Base-by-base conservation (phyloP, 306 rosid species). In the Inga oerstediana region DNA sequence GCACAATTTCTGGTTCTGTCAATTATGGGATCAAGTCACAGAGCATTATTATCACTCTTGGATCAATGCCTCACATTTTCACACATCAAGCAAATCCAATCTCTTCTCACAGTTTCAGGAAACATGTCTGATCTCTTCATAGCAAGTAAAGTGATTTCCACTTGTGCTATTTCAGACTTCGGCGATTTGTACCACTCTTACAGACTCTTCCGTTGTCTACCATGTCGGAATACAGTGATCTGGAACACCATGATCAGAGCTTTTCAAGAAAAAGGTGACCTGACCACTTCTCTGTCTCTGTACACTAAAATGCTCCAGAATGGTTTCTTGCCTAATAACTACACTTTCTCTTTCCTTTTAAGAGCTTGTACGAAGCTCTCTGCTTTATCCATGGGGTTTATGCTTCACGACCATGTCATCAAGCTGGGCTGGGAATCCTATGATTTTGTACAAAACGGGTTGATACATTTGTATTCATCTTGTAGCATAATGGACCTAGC, bases 231-330 rank as follows among this genome's bases (percentile, higher is more conserved):
- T 76, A 89, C 82, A 11, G 76, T 79, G 72, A 80, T 86, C 15
- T 89, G 88, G 87, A 89, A 89, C 82, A 81, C 80, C 62, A 84
- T 89, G 88, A 87, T 86, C 61, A 86, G 87, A 80, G 82, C 85
- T 68, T 86, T 82, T 45, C 24, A 76, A 10, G 92, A 84, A 48
- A 81, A 69, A 30, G 78, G 69, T 73, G 82, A 86, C 20, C 54
- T 88, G 67, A 16, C 22, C 15, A 82, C 20, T 77, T 84, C 88
- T 45, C 43, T 86, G 3, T 86, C 88, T 41, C 79, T 89, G 34
- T 86, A 89, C 71, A n/a, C n/a, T 44, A 20, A 37, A 7, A 89
- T 89, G 92, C 83, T 76, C 7, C 75, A 77, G 5, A 51, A 46
- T 80, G 85, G 89, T 48, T 39, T 79, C 64, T 66, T 82, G 20